phyloP scores from a whole-genome alignment of 306 rosid genomes.

The Neltuma alba region DNA sequence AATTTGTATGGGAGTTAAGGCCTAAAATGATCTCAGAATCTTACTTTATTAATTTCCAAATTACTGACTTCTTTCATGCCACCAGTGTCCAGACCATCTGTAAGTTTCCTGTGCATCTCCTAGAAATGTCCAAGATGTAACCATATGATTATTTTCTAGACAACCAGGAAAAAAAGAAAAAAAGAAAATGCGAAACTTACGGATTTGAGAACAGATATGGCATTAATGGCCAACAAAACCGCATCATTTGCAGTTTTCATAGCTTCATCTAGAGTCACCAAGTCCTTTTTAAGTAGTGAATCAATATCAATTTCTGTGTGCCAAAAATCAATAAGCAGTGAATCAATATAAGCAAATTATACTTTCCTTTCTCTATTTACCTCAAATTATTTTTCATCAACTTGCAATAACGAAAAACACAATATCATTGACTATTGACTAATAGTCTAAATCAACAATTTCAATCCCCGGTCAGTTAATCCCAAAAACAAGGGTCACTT shows the following conservation, averaged over 20 bases:
- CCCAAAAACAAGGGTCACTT: background rate
- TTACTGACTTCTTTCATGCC: conserved; percentile 50
- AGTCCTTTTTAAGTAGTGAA: conserved; percentile 79
- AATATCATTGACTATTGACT: conserved; percentile 14
- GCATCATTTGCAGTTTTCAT: conserved; percentile 91
- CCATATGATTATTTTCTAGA: conserved; percentile 33
- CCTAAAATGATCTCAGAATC: conserved; percentile 36
- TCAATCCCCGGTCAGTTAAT: conserved; percentile 8
- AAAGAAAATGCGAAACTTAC: conserved; percentile 72
- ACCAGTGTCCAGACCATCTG: conserved; percentile 50
- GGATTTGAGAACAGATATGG: conserved; percentile 68
- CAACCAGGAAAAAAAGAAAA: conserved; percentile 28
- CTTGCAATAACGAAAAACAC: conserved; percentile 1
- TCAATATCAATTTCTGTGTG: conserved; percentile 78
- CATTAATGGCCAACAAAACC: conserved; percentile 78
- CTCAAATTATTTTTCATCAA: conserved; percentile 18
- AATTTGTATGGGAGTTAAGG: background rate
- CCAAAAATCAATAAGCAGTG: conserved; percentile 35
- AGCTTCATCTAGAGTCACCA: conserved; percentile 95
- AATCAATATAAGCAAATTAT: no score
- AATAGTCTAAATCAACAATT: conserved; percentile 1
- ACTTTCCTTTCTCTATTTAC: conserved; percentile 11
- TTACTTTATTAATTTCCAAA: conserved; percentile 65
- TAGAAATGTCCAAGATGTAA: conserved; percentile 43
- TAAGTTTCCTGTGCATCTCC: conserved; percentile 65